These are phyloP conservation scores for Penicillium roqueforti DNA, from an alignment of 495 filamentous ascomycete species.

Conservation along the genomic window DNA sequence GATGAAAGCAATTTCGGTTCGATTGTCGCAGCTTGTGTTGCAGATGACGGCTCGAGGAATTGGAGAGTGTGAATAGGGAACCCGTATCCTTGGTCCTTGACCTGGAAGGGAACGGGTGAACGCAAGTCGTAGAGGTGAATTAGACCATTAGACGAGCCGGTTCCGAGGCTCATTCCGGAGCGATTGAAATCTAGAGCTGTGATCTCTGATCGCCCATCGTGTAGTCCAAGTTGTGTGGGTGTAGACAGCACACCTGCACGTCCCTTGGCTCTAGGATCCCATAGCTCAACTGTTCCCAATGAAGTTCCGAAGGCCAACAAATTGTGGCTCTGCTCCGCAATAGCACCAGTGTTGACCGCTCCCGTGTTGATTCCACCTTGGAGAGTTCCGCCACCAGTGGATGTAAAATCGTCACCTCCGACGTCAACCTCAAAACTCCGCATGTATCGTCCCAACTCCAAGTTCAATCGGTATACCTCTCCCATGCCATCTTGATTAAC, in stretches of 20 bases:
- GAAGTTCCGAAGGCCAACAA: slow-evolving; percentile 94
- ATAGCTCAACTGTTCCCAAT: slow-evolving; percentile 92
- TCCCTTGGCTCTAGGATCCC: slow-evolving; percentile 79
- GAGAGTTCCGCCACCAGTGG: slow-evolving; percentile 59
- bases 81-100: slow-evolving; percentile 94
- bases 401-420: slow-evolving; percentile 69
- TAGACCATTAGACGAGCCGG: slow-evolving; percentile 85
- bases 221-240: slow-evolving; percentile 33
- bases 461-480: slow-evolving; percentile 88
- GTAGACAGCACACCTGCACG: slow-evolving; percentile 70
- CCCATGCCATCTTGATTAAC: slow-evolving; percentile 77
- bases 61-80: slow-evolving; percentile 87
- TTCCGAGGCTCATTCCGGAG: slow-evolving; percentile 80
- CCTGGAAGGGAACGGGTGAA: slow-evolving; percentile 75
- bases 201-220: slow-evolving; percentile 63
- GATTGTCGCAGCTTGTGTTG: slow-evolving; percentile 52
- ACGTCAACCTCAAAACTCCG: slow-evolving; percentile 77
- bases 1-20: slow-evolving; percentile 87
- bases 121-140: slow-evolving; percentile 91
- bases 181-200: slow-evolving; percentile 83
- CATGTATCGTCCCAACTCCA: slow-evolving; percentile 89
- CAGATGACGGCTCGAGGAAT: slow-evolving; percentile 72
- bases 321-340: slow-evolving; percentile 88
- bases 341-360: slow-evolving; percentile 80
- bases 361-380: slow-evolving; percentile 81